Percentiles rank a stretch among this genome's conserved stretches.
phyloP scores from a whole-genome alignment of 805 yeast species.

The Dipodascus albidus region DNA sequence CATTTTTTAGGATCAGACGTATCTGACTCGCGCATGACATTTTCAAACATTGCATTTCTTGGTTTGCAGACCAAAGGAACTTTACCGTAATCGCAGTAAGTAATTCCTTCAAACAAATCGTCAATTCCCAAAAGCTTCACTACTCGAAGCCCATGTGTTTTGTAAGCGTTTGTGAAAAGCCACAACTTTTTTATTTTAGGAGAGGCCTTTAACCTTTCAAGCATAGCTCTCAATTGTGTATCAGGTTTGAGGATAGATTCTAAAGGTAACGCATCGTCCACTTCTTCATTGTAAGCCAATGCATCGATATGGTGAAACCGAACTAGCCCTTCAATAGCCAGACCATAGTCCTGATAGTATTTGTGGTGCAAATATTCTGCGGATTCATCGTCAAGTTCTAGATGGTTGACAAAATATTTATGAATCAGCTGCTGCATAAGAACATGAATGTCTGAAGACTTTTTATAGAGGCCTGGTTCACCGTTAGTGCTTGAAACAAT shows the following conservation, averaged over 20 bases:
- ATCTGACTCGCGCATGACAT: constrained; percentile 48
- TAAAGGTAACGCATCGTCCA: constrained; percentile 86
- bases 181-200: constrained; percentile 62
- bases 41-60: constrained; percentile 54
- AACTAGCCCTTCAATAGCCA: constrained; percentile 84
- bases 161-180: constrained; percentile 92
- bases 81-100: constrained; percentile 74
- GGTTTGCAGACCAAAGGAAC: constrained; percentile 76
- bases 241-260: constrained; percentile 61
- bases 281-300: constrained; percentile 73
- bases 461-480: constrained; percentile 41
- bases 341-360: constrained; percentile 80
- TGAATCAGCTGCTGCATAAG: constrained; percentile 83
- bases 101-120: constrained; percentile 89
- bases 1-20: constrained; percentile 35
- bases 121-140: constrained; percentile 73
- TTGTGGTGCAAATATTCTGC: constrained; percentile 60
- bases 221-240: constrained; percentile 23
- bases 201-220: constrained; percentile 20
- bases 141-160: constrained; percentile 78
- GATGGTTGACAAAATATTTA: constrained; percentile 57
- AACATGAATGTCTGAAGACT: constrained; percentile 68
- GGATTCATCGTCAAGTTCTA: constrained; percentile 54
- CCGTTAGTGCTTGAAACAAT: neutral
- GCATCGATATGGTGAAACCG: constrained; percentile 64